Evolutionary conservation across 306 rosid genomes (phyloP).

Genomic region (Rubus idaeus): DNA sequence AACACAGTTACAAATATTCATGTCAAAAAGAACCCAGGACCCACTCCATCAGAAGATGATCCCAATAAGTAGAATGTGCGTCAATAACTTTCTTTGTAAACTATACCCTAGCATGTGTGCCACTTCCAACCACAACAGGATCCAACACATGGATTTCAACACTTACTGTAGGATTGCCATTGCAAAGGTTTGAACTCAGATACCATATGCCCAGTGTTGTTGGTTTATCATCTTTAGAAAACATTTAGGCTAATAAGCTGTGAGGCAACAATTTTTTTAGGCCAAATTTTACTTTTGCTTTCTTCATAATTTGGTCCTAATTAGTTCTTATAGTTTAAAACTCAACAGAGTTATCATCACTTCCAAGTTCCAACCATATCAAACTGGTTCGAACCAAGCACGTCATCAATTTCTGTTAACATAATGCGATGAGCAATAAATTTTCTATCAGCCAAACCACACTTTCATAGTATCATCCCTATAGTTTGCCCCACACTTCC

Average conservation of each 20-base stretch:
- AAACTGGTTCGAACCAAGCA: not conserved
- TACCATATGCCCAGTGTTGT: not conserved
- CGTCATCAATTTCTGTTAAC: not conserved
- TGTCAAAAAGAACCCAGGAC: constrained; percentile 21
- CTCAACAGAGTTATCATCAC: not conserved
- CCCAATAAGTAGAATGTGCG: no score
- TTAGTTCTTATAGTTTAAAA: no score
- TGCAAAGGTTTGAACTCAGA: not conserved
- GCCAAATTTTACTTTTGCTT: not conserved
- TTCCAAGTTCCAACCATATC: not conserved
- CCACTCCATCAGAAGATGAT: not conserved
- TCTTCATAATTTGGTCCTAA: not conserved
- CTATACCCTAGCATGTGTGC: no score
- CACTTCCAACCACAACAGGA: no score
- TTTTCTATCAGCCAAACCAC: not conserved
- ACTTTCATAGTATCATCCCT: not conserved
- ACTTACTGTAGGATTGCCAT: not conserved
- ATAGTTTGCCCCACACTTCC: not conserved
- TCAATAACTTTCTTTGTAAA: no score
- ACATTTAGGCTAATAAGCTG: not conserved
- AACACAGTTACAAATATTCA: constrained; percentile 25
- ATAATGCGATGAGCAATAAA: not conserved
- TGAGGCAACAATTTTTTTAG: not conserved
- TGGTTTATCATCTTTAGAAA: not conserved
- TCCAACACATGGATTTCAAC: not conserved